Conservation (phyloP, 2,329 filamentous ascomycete genomes). For the Pseudopithomyces chartarum region DNA sequence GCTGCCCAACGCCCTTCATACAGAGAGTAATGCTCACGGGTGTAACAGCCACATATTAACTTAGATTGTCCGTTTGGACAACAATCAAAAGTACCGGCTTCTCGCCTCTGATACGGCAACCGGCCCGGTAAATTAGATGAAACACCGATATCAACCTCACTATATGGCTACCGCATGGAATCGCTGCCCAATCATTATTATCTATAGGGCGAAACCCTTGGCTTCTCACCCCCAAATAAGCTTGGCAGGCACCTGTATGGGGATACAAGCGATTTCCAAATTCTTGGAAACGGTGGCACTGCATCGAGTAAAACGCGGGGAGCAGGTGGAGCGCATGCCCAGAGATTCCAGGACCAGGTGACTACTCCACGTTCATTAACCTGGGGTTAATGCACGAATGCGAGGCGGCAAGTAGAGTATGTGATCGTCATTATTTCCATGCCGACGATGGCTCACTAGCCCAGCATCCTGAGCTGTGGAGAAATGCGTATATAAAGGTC, state of each 20-base stretch:
- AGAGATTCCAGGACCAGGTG: conserved; percentile 20
- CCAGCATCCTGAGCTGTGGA: conserved; percentile 3
- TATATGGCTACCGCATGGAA: conserved; percentile 6
- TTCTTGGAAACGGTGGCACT: conserved; percentile 12
- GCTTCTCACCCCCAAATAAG: conserved; percentile 9
- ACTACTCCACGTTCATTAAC: conserved; percentile 22
- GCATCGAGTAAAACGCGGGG: conserved; percentile 20
- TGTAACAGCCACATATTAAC: background rate
- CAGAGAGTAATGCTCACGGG: background rate
- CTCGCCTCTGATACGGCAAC: conserved; percentile 7
- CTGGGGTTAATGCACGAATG: conserved; percentile 19
- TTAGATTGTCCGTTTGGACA: background rate
- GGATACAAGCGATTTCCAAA: conserved; percentile 17
- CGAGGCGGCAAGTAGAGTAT: conserved; percentile 20
- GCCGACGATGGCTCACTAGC: conserved; percentile 11
- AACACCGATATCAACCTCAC: conserved; percentile 12
- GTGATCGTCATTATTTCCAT: conserved; percentile 18
- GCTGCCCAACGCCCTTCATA: background rate
- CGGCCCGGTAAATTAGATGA: conserved; percentile 32
- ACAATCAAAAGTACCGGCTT: background rate
- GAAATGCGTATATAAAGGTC: conserved; percentile 18
- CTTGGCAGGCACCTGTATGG: conserved; percentile 14
- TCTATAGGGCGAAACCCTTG: conserved; percentile 14
- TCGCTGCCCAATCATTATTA: conserved; percentile 17
- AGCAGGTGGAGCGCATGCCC: conserved; percentile 25